Percentiles rank a stretch among this genome's conserved stretches.
phyloP scores from a whole-genome alignment of 495 filamentous ascomycete genomes.

The Penicillium ochrochloron region DNA sequence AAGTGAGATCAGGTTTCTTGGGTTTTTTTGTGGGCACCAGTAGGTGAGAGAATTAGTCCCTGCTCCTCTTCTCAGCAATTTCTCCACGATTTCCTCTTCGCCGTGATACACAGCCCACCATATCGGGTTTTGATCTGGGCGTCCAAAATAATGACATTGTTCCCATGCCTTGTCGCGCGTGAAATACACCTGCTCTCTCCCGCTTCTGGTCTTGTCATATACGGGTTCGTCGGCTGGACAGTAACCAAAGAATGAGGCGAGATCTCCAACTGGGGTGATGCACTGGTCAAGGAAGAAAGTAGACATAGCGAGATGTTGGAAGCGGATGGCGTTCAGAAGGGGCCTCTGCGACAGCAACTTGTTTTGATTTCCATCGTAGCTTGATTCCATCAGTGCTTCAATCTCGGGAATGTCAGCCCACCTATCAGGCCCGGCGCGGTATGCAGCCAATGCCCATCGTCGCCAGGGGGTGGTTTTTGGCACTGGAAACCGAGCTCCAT shows the following conservation, averaged over 20 bases:
- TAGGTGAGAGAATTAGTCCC: not conserved
- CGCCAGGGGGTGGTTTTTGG: not conserved
- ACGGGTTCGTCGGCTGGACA: not conserved
- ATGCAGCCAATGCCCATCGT: conserved; percentile 5
- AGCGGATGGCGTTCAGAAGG: not conserved
- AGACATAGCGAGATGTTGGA: not conserved
- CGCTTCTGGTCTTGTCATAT: not conserved
- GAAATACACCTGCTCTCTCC: not conserved
- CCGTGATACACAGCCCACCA: not conserved
- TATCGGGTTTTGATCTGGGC: not conserved
- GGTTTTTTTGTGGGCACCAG: not conserved
- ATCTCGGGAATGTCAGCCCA: not conserved
- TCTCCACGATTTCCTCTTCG: conserved; percentile 5
- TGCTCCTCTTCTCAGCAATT: not conserved
- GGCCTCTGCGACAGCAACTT: not conserved
- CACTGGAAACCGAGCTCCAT: not conserved
- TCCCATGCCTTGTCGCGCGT: too few species aligned
- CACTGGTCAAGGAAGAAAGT: not conserved
- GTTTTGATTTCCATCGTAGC: not conserved
- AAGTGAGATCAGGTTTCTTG: not conserved
- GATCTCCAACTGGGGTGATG: not conserved
- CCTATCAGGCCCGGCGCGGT: not conserved
- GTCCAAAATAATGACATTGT: not conserved
- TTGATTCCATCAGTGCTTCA: not conserved
- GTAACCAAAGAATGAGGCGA: not conserved